phyloP scores from a whole-genome alignment of 106 monocot species.

The Dioscorea alata region DNA sequence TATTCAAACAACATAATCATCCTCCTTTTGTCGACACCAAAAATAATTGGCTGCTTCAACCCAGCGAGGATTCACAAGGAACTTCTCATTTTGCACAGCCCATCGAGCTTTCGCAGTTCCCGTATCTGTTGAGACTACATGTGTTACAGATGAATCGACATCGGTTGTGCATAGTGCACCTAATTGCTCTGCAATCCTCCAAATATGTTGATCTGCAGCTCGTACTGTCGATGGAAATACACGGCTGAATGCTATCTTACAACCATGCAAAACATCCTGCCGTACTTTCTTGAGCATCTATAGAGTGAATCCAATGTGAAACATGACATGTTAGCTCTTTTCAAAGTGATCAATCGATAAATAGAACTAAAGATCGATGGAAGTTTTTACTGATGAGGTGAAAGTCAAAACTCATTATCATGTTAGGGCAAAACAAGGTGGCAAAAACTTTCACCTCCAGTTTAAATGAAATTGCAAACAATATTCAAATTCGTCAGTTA shows the following conservation, averaged over 20 bases:
- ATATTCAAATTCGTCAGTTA: too few relatives aligned
- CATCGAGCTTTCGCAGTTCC: conserved; percentile 65
- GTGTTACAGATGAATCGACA: conserved; percentile 58
- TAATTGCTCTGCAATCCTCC: conserved; percentile 71
- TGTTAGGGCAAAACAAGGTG: too few relatives aligned
- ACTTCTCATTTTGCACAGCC: conserved; percentile 69
- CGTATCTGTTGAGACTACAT: conserved; percentile 45
- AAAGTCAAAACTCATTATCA: not conserved
- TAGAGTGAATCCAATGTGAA: not conserved
- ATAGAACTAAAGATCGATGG: too few relatives aligned
- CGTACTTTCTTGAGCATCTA: conserved; percentile 51
- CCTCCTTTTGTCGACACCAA: conserved; percentile 61
- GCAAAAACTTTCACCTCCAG: not conserved
- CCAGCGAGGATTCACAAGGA: conserved; percentile 80
- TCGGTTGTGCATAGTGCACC: conserved; percentile 65
- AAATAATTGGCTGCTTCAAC: conserved; percentile 66
- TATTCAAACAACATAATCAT: conserved; percentile 12
- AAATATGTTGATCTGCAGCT: conserved; percentile 56
- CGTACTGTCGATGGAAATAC: conserved; percentile 34
- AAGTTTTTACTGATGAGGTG: not conserved
- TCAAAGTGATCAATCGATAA: not conserved
- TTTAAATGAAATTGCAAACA: too few relatives aligned
- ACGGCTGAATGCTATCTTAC: conserved; percentile 71
- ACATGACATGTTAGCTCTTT: not conserved
- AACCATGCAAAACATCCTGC: conserved; percentile 52